These are phyloP conservation scores for Kappamyces sp. DNA, from an alignment of 192 early-diverging fungal genomes.

Conservation along the genomic window DNA sequence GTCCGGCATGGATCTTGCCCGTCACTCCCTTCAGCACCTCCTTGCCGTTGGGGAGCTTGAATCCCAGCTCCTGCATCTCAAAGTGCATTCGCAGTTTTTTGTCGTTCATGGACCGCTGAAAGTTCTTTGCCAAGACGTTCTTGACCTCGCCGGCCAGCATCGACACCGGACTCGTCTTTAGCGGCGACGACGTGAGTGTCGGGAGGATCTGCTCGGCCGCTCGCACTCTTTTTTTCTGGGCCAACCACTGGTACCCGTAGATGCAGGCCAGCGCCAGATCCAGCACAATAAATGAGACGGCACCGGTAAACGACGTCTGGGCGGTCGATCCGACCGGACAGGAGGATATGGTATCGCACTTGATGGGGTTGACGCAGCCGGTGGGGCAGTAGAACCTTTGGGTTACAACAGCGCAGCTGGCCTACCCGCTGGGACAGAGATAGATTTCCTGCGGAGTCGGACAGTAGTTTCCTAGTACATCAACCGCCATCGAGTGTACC, in stretches of 20 bases:
- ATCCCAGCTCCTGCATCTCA: conserved; percentile 5
- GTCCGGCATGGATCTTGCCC: conserved; percentile 65
- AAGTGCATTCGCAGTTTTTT: conserved; percentile 16
- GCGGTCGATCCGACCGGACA: conserved; percentile 11
- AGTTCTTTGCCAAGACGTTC: no score
- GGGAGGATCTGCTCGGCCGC: background rate
- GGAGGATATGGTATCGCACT: conserved; percentile 3
- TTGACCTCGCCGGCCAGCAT: no score
- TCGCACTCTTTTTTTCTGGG: conserved; percentile 5
- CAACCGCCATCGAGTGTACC: background rate
- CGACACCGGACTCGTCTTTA: conserved; percentile 10
- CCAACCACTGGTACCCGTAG: background rate
- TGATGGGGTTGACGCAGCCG: background rate
- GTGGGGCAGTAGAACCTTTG: conserved; percentile 12
- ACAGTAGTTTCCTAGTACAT: background rate
- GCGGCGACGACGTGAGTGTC: background rate
- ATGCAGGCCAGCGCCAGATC: background rate
- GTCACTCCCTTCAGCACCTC: conserved; percentile 43
- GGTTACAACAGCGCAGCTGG: no score
- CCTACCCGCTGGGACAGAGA: conserved; percentile 7
- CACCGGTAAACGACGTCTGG: conserved; percentile 2
- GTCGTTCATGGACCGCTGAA: conserved; percentile 10
- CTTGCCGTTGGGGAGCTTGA: conserved; percentile 13
- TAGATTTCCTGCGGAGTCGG: conserved; percentile 7
- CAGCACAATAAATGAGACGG: conserved; percentile 1